Percentiles rank a stretch among this genome's conserved stretches.
phyloP scores from a whole-genome alignment of 1,284 basidiomycete species.

The Agaricales sp. region DNA sequence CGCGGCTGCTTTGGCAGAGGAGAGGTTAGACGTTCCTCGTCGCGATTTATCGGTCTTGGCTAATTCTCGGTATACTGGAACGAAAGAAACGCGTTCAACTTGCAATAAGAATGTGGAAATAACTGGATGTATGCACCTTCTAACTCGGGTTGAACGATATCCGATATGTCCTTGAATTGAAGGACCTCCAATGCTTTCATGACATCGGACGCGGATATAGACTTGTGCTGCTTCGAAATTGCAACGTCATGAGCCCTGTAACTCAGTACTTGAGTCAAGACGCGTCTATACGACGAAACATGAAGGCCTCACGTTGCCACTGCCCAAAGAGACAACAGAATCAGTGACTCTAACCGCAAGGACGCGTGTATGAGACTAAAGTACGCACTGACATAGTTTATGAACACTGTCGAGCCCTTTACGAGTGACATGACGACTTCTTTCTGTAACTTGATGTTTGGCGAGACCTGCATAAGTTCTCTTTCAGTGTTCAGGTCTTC shows the following conservation, averaged over 20 bases:
- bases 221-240: conserved; percentile 74
- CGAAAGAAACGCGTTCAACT: neutral
- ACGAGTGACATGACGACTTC: conserved; percentile 76
- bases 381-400: conserved; percentile 74
- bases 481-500: no score
- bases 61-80: conserved; percentile 47
- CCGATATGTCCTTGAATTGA: conserved; percentile 70
- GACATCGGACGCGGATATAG: conserved; percentile 81
- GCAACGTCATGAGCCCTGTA: conserved; percentile 82
- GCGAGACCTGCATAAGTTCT: conserved; percentile 67
- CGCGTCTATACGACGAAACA: neutral
- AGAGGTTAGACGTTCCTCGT: conserved; percentile 23
- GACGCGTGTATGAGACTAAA: conserved; percentile 4
- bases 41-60: conserved; percentile 43
- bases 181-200: conserved; percentile 76
- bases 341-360: neutral
- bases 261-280: conserved; percentile 2
- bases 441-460: conserved; percentile 78
- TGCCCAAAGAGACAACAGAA: conserved; percentile 16
- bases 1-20: conserved; percentile 13
- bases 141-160: conserved; percentile 62
- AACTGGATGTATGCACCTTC: conserved; percentile 35
- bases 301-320: conserved; percentile 52
- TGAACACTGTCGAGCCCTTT: conserved; percentile 84
- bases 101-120: neutral